A percentile compares a stretch with the other conserved stretches of the same genome.
Evolutionary conservation across 2,329 filamentous ascomycete species (phyloP).

Genomic region (Paecilomyces dactylethromorphus): DNA sequence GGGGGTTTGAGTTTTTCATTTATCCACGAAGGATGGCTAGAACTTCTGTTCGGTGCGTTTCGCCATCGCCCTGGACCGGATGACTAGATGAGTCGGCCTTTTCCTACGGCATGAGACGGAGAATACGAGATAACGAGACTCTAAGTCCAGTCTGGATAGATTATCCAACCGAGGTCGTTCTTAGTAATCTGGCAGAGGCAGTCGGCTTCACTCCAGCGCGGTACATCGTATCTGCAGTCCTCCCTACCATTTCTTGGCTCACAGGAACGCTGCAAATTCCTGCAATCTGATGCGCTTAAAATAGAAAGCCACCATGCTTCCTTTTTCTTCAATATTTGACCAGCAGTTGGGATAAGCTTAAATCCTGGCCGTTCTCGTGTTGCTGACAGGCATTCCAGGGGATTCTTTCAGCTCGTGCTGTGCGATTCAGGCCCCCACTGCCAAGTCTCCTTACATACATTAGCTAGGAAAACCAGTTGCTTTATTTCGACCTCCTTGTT

Average conservation of each 20-base stretch:
- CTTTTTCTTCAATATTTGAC: not conserved
- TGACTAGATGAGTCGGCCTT: not conserved
- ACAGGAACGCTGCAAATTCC: not conserved
- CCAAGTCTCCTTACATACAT: not conserved
- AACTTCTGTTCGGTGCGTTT: not conserved
- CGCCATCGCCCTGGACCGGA: not conserved
- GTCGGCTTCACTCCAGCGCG: too few relatives aligned
- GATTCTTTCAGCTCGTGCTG: not conserved
- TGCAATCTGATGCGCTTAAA: too few relatives aligned
- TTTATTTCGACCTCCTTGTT: not conserved
- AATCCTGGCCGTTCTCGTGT: not conserved
- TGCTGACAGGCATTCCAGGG: not conserved
- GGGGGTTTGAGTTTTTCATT: not conserved
- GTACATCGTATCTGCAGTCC: too few relatives aligned
- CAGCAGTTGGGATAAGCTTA: not conserved
- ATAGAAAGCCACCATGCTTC: too few relatives aligned
- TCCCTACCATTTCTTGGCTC: not conserved
- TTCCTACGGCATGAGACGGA: not conserved
- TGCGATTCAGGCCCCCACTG: not conserved
- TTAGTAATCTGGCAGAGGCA: too few relatives aligned
- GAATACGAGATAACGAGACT: not conserved
- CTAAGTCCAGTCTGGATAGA: too few relatives aligned
- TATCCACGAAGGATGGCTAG: not conserved
- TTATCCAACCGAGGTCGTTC: too few relatives aligned
- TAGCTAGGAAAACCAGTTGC: not conserved